Evolutionary conservation across 2,329 filamentous ascomycete species (phyloP).

Genomic region (Pestalotiopsis sp.): DNA sequence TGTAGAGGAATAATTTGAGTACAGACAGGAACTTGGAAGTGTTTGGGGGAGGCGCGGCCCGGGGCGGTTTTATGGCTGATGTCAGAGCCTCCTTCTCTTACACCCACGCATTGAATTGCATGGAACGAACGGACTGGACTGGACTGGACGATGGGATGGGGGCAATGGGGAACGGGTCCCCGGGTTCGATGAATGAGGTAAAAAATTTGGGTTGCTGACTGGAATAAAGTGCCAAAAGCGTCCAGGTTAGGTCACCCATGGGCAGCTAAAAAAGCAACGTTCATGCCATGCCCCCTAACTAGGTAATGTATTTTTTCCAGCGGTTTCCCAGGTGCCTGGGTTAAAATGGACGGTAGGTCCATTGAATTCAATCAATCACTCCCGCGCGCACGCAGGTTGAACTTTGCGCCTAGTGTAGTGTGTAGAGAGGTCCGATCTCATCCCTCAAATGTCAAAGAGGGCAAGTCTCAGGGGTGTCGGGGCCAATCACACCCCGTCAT

Average conservation of each 20-base stretch:
- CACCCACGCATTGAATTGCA: neutral
- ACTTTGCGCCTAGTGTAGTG: slow-evolving; percentile 9
- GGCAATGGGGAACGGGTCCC: slow-evolving; percentile 5
- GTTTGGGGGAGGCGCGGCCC: neutral
- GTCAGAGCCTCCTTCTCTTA: slow-evolving; percentile 12
- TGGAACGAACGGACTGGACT: too few species aligned
- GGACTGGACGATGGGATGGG: neutral
- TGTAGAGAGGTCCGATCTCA: slow-evolving; percentile 1
- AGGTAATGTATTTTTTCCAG: slow-evolving; percentile 2
- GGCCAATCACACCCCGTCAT: slow-evolving; percentile 9
- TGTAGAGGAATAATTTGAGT: neutral
- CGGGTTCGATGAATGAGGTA: slow-evolving; percentile 13
- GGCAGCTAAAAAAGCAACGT: neutral
- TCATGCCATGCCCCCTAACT: neutral
- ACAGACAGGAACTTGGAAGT: neutral
- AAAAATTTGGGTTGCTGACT: slow-evolving; percentile 8
- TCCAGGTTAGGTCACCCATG: neutral
- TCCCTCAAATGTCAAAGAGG: slow-evolving; percentile 12
- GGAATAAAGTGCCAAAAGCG: slow-evolving; percentile 1
- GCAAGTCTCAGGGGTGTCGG: slow-evolving; percentile 10
- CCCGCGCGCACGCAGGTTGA: neutral
- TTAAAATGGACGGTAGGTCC: neutral
- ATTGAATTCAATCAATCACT: neutral
- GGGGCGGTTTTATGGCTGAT: slow-evolving; percentile 15
- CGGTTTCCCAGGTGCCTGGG: slow-evolving; percentile 1